Base-by-base conservation (phyloP, 2,329 filamentous ascomycete species). In the Ceratocystis cubensis region DNA sequence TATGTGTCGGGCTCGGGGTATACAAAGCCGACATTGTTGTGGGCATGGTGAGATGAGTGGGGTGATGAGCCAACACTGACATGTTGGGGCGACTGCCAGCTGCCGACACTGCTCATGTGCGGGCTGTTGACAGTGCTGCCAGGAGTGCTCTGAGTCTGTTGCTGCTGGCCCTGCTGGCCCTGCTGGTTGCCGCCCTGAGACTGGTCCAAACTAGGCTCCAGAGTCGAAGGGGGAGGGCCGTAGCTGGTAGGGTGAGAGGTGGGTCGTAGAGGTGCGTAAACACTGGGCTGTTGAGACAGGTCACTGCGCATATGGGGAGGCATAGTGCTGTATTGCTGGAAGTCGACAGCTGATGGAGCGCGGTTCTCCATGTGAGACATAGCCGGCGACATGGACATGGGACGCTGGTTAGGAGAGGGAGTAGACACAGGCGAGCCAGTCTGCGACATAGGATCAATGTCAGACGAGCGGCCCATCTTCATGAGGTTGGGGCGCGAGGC, bases 201-300 rank as follows among this genome's bases (percentile, higher is more conserved):
- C 68, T 89, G 87, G 74, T 93, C 90, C 69, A 90, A 82, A 74
- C 84, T 92, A 30, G 92, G 91, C 77, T 96, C 93, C 64, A 96
- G 80, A 17, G 89, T 91, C 25, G 63, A 64, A 62, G 88, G 86
- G 1, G 90, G 89, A 28, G 89, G 90, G n/a, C 87, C 88, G 75
- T 93, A 96, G 68, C 82, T 82, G 13, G 80, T 86, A 0, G 93
- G 92, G 75, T 96, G 92, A 48, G 92, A 96, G 0, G 93, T 96
- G 71, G 93, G 84, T 61, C 84, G 81, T 73, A 84, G 81, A 66
- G 77, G 79, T 69, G 76, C 81, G 76, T 84, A 84, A 70, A 82
- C 81, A 69, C 83, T 83, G 15, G 88, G 87, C 8, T 87, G 85
- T 2, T 84, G 84, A 48, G 88, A 86, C 74, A 89, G 84, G 74